A percentile compares a stretch with the other conserved stretches of the same genome.
Conservation (phyloP, 225 moss, liverwort and hornwort species). For the Marchantia polymorpha region DNA sequence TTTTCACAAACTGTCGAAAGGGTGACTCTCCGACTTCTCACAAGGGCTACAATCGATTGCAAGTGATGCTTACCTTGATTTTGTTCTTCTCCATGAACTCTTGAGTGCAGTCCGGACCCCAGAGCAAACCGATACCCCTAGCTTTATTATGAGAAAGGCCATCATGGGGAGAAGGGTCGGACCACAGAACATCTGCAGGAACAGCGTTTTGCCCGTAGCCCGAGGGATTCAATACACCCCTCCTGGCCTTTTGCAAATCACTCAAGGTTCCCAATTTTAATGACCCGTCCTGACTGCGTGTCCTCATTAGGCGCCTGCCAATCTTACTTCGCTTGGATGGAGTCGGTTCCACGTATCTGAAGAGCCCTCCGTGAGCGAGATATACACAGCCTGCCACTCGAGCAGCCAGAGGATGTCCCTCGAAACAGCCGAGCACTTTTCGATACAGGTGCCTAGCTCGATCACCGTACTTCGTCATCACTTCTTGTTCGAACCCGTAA, state of each 20-base stretch:
- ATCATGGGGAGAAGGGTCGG: constrained; percentile 70
- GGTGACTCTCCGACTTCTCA: neutral
- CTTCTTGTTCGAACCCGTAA: constrained; percentile 97
- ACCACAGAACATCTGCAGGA: constrained; percentile 91
- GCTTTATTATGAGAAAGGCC: constrained; percentile 83
- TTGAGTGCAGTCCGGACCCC: constrained; percentile 97
- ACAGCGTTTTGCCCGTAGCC: constrained; percentile 77
- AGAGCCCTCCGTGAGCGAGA: constrained; percentile 96
- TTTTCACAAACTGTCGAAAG: neutral
- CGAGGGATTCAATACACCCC: constrained; percentile 76
- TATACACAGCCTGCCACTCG: constrained; percentile 93
- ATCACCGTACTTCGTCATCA: constrained; percentile 82
- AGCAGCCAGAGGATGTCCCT: constrained; percentile 92
- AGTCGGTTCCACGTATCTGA: constrained; percentile 65
- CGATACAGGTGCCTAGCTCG: constrained; percentile 83
- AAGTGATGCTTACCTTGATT: constrained; percentile 63
- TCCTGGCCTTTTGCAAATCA: constrained; percentile 76
- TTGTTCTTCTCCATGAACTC: constrained; percentile 98
- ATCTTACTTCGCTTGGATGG: constrained; percentile 57
- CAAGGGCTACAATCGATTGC: neutral
- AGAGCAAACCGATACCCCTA: constrained; percentile 89
- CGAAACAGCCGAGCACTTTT: constrained; percentile 85
- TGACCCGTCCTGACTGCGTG: constrained; percentile 32
- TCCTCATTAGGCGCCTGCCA: constrained; percentile 70
- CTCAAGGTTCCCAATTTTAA: constrained; percentile 72